Base-by-base conservation (phyloP, 805 yeast genomes). In the Starmerella roubikii region DNA sequence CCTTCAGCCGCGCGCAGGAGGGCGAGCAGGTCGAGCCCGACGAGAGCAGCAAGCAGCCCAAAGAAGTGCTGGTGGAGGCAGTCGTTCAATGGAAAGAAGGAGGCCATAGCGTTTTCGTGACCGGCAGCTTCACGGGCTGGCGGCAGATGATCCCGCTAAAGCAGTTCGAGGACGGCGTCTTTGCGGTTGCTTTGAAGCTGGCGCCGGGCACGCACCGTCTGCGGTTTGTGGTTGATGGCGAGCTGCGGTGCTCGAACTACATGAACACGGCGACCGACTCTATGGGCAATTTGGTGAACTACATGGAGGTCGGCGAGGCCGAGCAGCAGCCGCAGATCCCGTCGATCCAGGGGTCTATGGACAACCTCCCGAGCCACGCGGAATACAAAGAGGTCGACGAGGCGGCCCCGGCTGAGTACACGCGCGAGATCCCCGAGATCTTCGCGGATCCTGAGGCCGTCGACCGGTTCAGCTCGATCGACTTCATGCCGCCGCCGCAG, bases 121-220 rank as follows among this genome's bases (percentile, higher is more conserved):
- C 96, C 26, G 98, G 98, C 35, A 81, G 96, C 1, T 88, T 88
- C 61, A 91, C 98, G 0, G 95, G 94, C 3, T 91, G 98, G 97
- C 68, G 95, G 49, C 88, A 86, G 60, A 88, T 91, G 97, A 86
- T 88, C 54, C 93, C 93, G 29, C 64, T 91, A 51, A 69, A 69
- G 23, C 74, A 61, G n/a, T 43, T 47, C 31, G 56, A 51, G 25
- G 48, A 42, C 34, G 54, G 51, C 27, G 48, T 37, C 28, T 60
- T 60, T 39, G 47, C 46, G 9, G 57, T 57, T 3, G 52, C 54
- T n/a, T 45, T 60, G 24, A 55, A 56, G 42, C 52, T 60, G 19
- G 94, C 94, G 0, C 76, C 80, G 5, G 96, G 96, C 9, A 86
- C 94, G 0, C 96, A 86, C 59, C 67, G 95, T 47, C 82, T 88